Conservation (phyloP, 2,329 filamentous ascomycete species). For the Cercospora sp. region DNA sequence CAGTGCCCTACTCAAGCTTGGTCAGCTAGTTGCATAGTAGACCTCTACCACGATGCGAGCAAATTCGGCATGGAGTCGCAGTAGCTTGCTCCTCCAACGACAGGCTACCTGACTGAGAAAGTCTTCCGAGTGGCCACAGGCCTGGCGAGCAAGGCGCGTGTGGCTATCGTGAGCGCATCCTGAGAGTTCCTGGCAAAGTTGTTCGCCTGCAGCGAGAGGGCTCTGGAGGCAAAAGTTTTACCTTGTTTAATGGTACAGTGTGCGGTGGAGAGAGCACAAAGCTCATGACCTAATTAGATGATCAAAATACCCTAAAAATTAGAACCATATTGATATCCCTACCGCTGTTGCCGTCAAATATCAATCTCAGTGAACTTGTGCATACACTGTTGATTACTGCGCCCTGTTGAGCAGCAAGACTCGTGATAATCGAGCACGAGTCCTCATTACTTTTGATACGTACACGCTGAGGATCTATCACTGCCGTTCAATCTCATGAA, state of each 20-base stretch:
- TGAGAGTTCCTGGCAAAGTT: neutral
- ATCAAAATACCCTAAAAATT: conserved; percentile 1
- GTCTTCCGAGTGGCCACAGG: neutral
- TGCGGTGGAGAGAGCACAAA: neutral
- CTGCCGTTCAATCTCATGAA: conserved; percentile 15
- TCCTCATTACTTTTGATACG: neutral
- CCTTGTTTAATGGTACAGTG: neutral
- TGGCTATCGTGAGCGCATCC: conserved; percentile 3
- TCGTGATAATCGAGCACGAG: neutral
- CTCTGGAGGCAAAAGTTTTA: neutral
- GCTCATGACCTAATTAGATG: conserved; percentile 7
- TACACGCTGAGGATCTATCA: neutral
- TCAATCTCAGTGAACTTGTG: neutral
- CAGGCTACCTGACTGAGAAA: conserved; percentile 15
- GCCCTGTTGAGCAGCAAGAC: neutral
- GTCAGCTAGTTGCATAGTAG: conserved; percentile 92
- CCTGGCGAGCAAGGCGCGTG: neutral
- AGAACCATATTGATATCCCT: neutral
- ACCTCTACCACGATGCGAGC: conserved; percentile 87
- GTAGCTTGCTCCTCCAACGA: conserved; percentile 16
- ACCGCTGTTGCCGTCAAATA: neutral
- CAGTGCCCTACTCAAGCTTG: conserved; percentile 93
- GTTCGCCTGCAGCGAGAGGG: neutral
- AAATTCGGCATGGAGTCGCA: conserved; percentile 22
- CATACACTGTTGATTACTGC: neutral